phyloP scores from a whole-genome alignment of 306 rosid species.

The Citrullus colocynthis region DNA sequence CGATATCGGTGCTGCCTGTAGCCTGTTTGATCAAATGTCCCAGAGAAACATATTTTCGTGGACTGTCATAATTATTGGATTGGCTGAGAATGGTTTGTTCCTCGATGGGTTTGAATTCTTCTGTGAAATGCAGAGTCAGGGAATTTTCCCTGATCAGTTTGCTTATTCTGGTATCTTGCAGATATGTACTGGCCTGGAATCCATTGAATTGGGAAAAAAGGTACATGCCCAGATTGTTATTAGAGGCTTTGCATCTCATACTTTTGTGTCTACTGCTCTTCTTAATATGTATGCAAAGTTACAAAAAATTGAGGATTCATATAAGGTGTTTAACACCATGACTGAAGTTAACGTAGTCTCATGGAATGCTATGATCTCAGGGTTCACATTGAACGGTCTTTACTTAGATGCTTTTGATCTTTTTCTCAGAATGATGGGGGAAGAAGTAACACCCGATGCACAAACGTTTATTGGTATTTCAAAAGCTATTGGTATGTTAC shows the following conservation, averaged over 20 bases:
- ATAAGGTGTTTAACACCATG: constrained; percentile 43
- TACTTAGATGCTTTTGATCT: constrained; percentile 40
- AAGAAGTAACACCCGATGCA: constrained; percentile 25
- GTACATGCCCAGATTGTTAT: constrained; percentile 54
- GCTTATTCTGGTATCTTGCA: constrained; percentile 47
- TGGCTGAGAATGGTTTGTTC: constrained; percentile 33
- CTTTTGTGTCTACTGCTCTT: constrained; percentile 49
- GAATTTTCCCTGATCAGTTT: constrained; percentile 44
- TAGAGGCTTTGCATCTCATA: constrained; percentile 39
- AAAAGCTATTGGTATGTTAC: constrained; percentile 44
- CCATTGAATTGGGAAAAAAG: constrained; percentile 33
- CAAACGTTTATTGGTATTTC: constrained; percentile 45
- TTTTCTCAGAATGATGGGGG: constrained; percentile 38
- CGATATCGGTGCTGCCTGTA: constrained; percentile 24
- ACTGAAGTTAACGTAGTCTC: constrained; percentile 38
- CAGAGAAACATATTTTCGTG: constrained; percentile 53
- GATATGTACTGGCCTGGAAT: constrained; percentile 45
- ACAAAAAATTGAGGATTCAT: constrained; percentile 32
- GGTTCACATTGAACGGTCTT: constrained; percentile 32
- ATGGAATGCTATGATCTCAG: constrained; percentile 75
- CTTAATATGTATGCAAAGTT: constrained; percentile 74
- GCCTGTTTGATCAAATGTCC: constrained; percentile 52
- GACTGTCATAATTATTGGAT: constrained; percentile 54
- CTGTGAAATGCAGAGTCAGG: constrained; percentile 38
- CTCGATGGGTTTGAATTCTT: constrained; percentile 37